Evolutionary conservation across 1,139 yeast species (phyloP), one percentile per base, ranked within the genome.

Genomic region (Nakaseomyces nivariensis): DNA sequence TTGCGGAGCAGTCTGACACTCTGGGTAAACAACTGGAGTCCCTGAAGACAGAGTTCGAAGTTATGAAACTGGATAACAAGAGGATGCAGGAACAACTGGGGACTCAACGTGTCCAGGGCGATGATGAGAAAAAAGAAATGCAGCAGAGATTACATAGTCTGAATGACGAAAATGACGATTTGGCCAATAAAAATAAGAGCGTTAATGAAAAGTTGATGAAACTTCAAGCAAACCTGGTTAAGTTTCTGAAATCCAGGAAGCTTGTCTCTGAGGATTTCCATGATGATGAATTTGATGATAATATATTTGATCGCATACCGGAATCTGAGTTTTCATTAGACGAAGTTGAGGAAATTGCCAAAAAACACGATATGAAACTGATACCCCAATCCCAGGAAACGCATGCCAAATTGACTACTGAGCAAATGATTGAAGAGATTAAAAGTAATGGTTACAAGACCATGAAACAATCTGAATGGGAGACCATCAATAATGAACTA

Each of bases 171-270:
- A 83, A 82, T 45, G 64, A 69, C n/a, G 60, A 60, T 11, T 51
- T 72, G 48, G 50, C 51, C 33, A 44, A 43, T 24, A 54, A 53
- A 42, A 50, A 56, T 32, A 52, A 51, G 5, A 4, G 6, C 1
- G 13, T 27, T 32, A 17, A 9, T 5, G 24, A 6, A 5, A 27
- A 3, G 9, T 25, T 41, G 24, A 9, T 4, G 10, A 41, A 13
- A 4, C 13, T 41, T 11, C 33, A 41, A 29, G 2, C 10, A 8
- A 22, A 22, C 11, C 25, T 44, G 48, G 38, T 29, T 27, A 48
- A 11, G 78, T 75, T 13, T 68, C 84, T 45, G 90, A 85, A 62
- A 70, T 78, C 5, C 90, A 86, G 59, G 81, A 25, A 24, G 11
- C 4, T 25, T 5, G 43, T 38, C 29, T 9, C 31, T 7, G 9